Evolutionary conservation across 306 rosid species (phyloP).

Genomic region (Inga oerstediana): DNA sequence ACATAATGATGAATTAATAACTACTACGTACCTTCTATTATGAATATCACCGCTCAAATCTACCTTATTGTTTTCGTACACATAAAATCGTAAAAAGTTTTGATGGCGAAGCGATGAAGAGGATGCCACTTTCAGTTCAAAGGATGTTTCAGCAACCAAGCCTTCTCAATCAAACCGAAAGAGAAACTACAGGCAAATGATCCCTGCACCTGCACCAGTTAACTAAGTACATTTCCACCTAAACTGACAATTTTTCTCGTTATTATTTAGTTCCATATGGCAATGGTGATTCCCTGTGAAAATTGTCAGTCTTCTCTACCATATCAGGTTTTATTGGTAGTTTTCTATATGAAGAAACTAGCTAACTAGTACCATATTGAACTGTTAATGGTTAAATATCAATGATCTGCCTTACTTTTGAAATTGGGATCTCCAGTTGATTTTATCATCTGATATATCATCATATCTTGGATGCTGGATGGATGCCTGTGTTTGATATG

Average conservation of each 20-base stretch:
- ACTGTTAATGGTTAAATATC: too few relatives aligned
- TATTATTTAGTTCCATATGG: too few relatives aligned
- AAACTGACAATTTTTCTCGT: too few relatives aligned
- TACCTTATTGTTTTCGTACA: background rate
- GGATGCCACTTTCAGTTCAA: slow-evolving; percentile 45
- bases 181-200: slow-evolving; percentile 38
- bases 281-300: slow-evolving; percentile 18
- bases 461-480: too few relatives aligned
- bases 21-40: too few relatives aligned
- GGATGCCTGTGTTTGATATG: too few relatives aligned
- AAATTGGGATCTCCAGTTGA: too few relatives aligned
- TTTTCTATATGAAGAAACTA: background rate
- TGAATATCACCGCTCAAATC: too few relatives aligned
- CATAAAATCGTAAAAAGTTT: slow-evolving; percentile 77
- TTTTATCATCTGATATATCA: too few relatives aligned
- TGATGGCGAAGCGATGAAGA: slow-evolving; percentile 53
- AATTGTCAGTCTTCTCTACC: background rate
- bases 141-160: slow-evolving; percentile 38
- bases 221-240: background rate
- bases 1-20: too few relatives aligned
- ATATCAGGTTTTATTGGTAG: background rate
- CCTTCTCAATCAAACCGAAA: slow-evolving; percentile 46
- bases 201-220: background rate
- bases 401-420: too few relatives aligned
- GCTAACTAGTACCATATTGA: too few relatives aligned